phyloP scores from a whole-genome alignment of 495 filamentous ascomycete species.

The Lophium mytilinum region DNA sequence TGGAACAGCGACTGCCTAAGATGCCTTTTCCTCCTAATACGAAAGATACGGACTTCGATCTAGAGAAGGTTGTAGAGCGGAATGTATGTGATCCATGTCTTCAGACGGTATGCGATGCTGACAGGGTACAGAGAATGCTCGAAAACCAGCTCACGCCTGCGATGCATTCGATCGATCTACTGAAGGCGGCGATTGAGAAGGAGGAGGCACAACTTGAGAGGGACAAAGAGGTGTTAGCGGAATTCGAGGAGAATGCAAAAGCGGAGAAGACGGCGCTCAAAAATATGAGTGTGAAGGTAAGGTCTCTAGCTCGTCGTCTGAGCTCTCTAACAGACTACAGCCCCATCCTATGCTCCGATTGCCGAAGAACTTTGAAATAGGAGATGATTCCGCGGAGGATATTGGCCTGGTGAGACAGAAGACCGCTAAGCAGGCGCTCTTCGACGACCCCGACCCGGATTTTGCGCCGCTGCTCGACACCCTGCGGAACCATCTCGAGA shows the following conservation, averaged over 20 bases:
- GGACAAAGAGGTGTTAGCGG: constrained; percentile 42
- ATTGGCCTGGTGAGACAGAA: constrained; percentile 15
- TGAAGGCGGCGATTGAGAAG: constrained; percentile 42
- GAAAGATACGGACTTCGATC: constrained; percentile 51
- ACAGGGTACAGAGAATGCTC: constrained; percentile 37
- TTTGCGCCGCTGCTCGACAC: constrained; percentile 35
- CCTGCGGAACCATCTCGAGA: constrained; percentile 48
- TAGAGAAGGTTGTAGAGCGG: constrained; percentile 50
- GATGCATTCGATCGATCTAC: constrained; percentile 45
- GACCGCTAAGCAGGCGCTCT: constrained; percentile 1
- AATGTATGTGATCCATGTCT: constrained; percentile 35
- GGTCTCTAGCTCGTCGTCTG: not conserved
- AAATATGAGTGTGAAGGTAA: constrained; percentile 41
- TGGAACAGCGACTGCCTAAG: constrained; percentile 44
- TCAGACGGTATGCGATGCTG: not conserved
- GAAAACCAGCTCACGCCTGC: constrained; percentile 46
- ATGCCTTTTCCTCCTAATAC: constrained; percentile 54
- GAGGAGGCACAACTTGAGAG: constrained; percentile 44
- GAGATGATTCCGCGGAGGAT: constrained; percentile 23
- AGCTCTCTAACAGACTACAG: constrained; percentile 10
- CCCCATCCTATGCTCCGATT: constrained; percentile 22
- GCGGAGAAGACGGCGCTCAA: constrained; percentile 40
- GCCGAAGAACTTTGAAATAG: constrained; percentile 2
- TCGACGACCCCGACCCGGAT: constrained; percentile 28
- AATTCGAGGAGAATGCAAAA: constrained; percentile 49